These are phyloP conservation scores for Glebionis coronaria DNA, from an alignment of 129 eudicot genomes.

Conservation along the genomic window DNA sequence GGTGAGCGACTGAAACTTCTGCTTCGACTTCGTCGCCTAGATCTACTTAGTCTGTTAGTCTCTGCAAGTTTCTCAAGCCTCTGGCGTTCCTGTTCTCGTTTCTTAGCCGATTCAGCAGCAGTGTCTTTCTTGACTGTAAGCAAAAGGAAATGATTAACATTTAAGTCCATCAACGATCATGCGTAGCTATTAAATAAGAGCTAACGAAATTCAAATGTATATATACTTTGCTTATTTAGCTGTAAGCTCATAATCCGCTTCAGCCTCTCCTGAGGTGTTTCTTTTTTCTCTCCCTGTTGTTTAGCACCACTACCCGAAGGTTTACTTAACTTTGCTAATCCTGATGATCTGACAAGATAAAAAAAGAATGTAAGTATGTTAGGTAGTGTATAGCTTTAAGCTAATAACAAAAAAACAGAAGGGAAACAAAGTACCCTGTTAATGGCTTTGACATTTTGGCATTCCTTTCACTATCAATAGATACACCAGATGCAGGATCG, in stretches of 20 bases:
- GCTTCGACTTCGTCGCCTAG: slow-evolving; percentile 71
- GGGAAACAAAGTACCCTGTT: slow-evolving; percentile 42
- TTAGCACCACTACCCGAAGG: slow-evolving; percentile 65
- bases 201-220: neutral
- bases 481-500: slow-evolving; percentile 97
- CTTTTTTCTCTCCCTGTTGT: slow-evolving; percentile 86
- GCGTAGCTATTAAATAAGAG: neutral
- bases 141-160: slow-evolving; percentile 1
- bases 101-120: slow-evolving; percentile 91
- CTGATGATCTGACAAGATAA: slow-evolving; percentile 61
- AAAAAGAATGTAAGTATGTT: slow-evolving; percentile 13
- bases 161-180: too few relatives aligned
- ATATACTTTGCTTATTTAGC: slow-evolving; percentile 83
- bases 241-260: slow-evolving; percentile 97
- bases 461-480: slow-evolving; percentile 69
- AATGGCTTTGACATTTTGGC: slow-evolving; percentile 58
- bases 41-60: slow-evolving; percentile 61
- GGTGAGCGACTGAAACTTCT: slow-evolving; percentile 90
- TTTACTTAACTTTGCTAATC: slow-evolving; percentile 79
- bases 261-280: slow-evolving; percentile 96
- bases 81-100: slow-evolving; percentile 84
- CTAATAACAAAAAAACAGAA: slow-evolving; percentile 1
- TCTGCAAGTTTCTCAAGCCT: slow-evolving; percentile 93
- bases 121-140: slow-evolving; percentile 84
- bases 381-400: neutral